phyloP scores from a whole-genome alignment of 1,139 yeast species.

The Pneumocystis sp. region DNA sequence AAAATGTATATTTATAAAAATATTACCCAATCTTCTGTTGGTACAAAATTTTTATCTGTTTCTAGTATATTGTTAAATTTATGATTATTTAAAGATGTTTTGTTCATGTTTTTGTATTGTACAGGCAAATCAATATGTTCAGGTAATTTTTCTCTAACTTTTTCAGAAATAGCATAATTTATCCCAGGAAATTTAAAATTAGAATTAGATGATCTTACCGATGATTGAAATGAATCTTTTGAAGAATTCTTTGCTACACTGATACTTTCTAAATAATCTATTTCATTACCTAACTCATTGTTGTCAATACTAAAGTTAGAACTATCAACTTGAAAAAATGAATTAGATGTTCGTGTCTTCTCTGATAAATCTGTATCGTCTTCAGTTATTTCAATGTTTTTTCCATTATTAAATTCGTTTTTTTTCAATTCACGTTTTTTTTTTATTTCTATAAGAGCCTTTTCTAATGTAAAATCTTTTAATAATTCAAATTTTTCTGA shows the following conservation, averaged over 20 bases:
- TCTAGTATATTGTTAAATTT: background rate
- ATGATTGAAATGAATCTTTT: background rate
- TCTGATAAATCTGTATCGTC: constrained; percentile 1
- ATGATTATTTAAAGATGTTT: constrained; percentile 13
- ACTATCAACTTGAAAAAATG: background rate
- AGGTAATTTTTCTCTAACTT: constrained; percentile 45
- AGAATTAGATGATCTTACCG: background rate
- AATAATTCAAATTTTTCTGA: constrained; percentile 18
- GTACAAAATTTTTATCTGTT: background rate
- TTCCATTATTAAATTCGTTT: constrained; percentile 4
- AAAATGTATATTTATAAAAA: constrained; percentile 3
- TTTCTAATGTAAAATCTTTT: constrained; percentile 14
- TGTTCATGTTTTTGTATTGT: constrained; percentile 7
- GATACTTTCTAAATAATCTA: constrained; percentile 17
- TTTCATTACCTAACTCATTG: constrained; percentile 22
- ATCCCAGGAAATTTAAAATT: constrained; percentile 4
- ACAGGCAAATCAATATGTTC: constrained; percentile 24
- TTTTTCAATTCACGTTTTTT: background rate
- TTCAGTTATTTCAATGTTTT: constrained; percentile 2
- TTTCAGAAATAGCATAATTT: constrained; percentile 51
- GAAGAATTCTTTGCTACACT: constrained; percentile 11
- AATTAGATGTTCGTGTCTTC: background rate
- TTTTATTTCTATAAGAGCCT: constrained; percentile 14
- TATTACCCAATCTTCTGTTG: constrained; percentile 1
- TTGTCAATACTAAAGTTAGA: constrained; percentile 13